Conservation (phyloP, 768 basidiomycete species). For the Mycena belliarum region DNA sequence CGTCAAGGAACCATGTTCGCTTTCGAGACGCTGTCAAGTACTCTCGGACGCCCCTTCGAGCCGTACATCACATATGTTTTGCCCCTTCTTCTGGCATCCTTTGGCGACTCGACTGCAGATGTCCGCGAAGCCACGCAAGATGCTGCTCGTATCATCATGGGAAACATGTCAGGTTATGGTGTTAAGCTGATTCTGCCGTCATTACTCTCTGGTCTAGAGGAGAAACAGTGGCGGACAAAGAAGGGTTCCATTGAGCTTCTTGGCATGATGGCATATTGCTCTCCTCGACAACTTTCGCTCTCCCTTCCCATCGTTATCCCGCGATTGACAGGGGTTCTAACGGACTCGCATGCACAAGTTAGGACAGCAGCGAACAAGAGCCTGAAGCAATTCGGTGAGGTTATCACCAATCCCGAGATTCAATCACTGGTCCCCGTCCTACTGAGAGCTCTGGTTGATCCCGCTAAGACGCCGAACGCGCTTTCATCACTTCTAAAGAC, state of each 20-base stretch:
- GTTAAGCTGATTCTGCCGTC: conserved; percentile 94
- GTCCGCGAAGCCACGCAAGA: conserved; percentile 95
- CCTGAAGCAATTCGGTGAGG: conserved; percentile 97
- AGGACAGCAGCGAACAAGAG: conserved; percentile 90
- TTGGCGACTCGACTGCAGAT: conserved; percentile 84
- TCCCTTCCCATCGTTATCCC: conserved; percentile 97
- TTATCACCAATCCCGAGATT: conserved; percentile 97
- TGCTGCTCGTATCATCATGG: conserved; percentile 93
- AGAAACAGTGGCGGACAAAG: conserved; percentile 98
- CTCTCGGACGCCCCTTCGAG: conserved; percentile 89
- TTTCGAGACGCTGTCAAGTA: conserved; percentile 86
- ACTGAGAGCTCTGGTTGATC: conserved; percentile 94
- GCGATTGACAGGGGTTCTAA: conserved; percentile 89
- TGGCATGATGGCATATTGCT: conserved; percentile 99
- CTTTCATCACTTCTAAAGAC: conserved; percentile 87
- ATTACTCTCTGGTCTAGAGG: conserved; percentile 86
- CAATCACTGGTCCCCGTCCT: conserved; percentile 86
- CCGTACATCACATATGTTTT: conserved; percentile 86
- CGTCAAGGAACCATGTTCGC: conserved; percentile 95
- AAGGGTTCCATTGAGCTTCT: conserved; percentile 95
- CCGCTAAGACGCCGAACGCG: conserved; percentile 84
- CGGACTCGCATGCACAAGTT: conserved; percentile 97
- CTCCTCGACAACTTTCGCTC: conserved; percentile 90
- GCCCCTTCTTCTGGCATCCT: conserved; percentile 78
- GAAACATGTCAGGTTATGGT: conserved; percentile 89